phyloP scores from a whole-genome alignment of 129 eudicot genomes.

The Arctium minus region DNA sequence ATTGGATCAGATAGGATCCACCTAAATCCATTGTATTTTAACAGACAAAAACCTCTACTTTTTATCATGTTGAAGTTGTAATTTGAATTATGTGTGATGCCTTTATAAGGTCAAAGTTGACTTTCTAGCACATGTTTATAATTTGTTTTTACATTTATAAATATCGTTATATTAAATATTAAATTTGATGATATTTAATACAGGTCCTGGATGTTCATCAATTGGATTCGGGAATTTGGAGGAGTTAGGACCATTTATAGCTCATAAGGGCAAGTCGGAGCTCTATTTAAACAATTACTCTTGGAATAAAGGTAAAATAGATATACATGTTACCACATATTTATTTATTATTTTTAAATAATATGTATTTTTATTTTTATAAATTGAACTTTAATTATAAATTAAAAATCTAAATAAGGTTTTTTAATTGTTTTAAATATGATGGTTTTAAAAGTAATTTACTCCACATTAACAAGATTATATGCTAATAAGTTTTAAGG shows the following conservation, averaged over 20 bases:
- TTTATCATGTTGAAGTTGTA: too few relatives aligned
- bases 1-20: too few relatives aligned
- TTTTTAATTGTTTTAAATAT: neutral
- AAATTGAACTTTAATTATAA: too few relatives aligned
- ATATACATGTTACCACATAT: neutral
- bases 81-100: neutral
- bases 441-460: neutral
- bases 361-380: neutral
- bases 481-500: too few relatives aligned
- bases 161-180: neutral
- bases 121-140: neutral
- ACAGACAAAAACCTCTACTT: too few relatives aligned
- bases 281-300: slow-evolving; percentile 56
- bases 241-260: slow-evolving; percentile 84
- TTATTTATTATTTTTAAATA: neutral
- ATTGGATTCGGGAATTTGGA: slow-evolving; percentile 75
- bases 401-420: too few relatives aligned
- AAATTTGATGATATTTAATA: neutral
- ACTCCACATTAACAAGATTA: neutral
- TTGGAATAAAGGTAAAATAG: slow-evolving; percentile 76
- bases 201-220: slow-evolving; percentile 98
- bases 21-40: too few relatives aligned
- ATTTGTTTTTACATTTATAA: neutral
- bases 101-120: neutral
- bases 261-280: slow-evolving; percentile 52